Evolutionary conservation across 306 rosid genomes (phyloP), one percentile per base, ranked within the genome.

Genomic region (Corylus heterophylla): DNA sequence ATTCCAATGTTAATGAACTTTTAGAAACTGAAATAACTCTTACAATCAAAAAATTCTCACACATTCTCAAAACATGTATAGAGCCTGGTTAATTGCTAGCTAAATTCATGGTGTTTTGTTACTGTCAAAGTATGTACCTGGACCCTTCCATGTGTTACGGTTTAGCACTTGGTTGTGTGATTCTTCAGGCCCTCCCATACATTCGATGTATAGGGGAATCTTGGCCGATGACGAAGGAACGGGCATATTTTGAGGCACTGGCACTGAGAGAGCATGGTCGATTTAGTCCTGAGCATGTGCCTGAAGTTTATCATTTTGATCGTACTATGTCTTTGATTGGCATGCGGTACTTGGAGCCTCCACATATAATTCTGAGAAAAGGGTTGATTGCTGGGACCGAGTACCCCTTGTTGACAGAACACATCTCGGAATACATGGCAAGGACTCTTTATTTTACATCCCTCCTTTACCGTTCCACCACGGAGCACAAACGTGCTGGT

Each of bases 161-260:
- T 76, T 69, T 50, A 37, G 79, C 29, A 22, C 16, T 42, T 73
- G 29, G 48, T 51, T 45, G 3, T 59, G 42, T 37, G 48, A 31
- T 48, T 25, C 16, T 80, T 31, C 56, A 92, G 98, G 98, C 98
- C 76, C 83, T 92, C 17, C 97, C 98, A 3, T 95, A 95, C 70
- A 5, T 95, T 35, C 98, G 98, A 58, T 87, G 85, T 85, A 87
- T 92, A 7, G 98, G 98, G 27, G 98, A 95, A 76, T 91, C 97
- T 69, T 95, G 98, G 98, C 97, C 97, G 2, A 89, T 95, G 94
- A 90, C 98, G 0, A 95, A 84, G 87, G 98, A 95, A 76, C 85
- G 98, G 81, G 97, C 98, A 1, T 92, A 95, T 75, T 95, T 92
- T 86, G 98, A 92, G 89, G 75, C 93, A 2, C 20, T 84, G 81